A percentile compares a stretch with the other conserved stretches of the same genome.
These are phyloP conservation scores for Diaporthe citrichinensis DNA, from an alignment of 2,329 filamentous ascomycete species.

Conservation along the genomic window DNA sequence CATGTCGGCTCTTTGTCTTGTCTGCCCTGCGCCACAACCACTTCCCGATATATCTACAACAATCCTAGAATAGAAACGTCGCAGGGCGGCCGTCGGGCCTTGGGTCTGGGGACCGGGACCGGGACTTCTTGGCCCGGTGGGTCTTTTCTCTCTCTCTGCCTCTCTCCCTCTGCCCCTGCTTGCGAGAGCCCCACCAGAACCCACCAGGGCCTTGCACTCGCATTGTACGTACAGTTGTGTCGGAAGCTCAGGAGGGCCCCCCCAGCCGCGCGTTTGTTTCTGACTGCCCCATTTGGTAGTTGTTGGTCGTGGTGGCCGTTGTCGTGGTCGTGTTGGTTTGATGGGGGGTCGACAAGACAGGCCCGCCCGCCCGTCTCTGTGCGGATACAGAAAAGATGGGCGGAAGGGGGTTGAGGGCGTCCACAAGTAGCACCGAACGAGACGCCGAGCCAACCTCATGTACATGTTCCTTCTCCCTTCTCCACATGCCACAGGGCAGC, in stretches of 20 bases:
- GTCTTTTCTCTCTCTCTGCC: not conserved
- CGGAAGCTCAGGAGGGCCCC: not conserved
- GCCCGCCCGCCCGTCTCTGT: not conserved
- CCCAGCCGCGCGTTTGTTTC: conserved; percentile 26
- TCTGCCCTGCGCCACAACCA: conserved; percentile 11
- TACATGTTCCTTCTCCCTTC: not conserved
- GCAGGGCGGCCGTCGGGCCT: not conserved
- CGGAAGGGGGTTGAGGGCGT: not conserved
- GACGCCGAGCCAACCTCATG: conserved; percentile 3
- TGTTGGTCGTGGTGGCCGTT: not conserved
- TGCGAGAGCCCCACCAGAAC: not conserved
- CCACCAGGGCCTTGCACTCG: not conserved
- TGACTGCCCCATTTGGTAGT: not conserved
- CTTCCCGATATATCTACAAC: not conserved
- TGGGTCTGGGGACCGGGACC: not conserved
- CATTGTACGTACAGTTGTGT: not conserved
- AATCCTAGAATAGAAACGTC: conserved; percentile 19
- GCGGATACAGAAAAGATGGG: not conserved
- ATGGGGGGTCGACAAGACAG: not conserved
- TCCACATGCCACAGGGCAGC: not conserved
- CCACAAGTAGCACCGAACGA: conserved; percentile 16
- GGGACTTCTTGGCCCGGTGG: conserved; percentile 15
- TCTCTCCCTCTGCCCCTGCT: not conserved
- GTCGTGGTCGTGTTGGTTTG: not conserved
- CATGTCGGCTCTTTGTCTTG: not conserved